Evolutionary conservation across 495 filamentous ascomycete species (phyloP).

Genomic region (Penicillium cinerascens): DNA sequence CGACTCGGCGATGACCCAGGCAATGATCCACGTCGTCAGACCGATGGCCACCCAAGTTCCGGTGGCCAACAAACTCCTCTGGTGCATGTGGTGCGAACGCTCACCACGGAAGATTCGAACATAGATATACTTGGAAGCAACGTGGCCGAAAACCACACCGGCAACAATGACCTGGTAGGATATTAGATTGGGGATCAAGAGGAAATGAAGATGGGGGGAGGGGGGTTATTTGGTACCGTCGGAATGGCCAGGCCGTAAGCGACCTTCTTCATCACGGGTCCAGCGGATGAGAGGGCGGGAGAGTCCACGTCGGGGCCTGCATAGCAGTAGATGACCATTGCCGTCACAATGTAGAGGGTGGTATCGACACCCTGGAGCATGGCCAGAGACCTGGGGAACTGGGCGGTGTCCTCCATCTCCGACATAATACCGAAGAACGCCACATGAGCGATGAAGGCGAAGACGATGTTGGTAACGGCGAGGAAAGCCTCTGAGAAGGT

Average conservation of each 20-base stretch:
- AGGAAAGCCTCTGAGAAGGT: slow-evolving; percentile 42
- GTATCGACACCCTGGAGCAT: slow-evolving; percentile 60
- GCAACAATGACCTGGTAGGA: slow-evolving; percentile 49
- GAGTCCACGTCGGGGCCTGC: slow-evolving; percentile 62
- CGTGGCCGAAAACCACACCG: slow-evolving; percentile 65
- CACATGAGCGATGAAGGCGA: slow-evolving; percentile 65
- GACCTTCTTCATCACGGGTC: slow-evolving; percentile 59
- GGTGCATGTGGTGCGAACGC: slow-evolving; percentile 51
- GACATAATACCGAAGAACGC: slow-evolving; percentile 72
- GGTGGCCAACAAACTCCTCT: slow-evolving; percentile 42
- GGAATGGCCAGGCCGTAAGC: slow-evolving; percentile 74
- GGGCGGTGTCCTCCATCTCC: slow-evolving; percentile 64
- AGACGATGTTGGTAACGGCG: slow-evolving; percentile 69
- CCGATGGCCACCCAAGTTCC: slow-evolving; percentile 57
- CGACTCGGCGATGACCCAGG: slow-evolving; percentile 66
- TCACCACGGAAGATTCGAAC: slow-evolving; percentile 54
- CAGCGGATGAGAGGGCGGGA: slow-evolving; percentile 66
- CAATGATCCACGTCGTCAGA: slow-evolving; percentile 53
- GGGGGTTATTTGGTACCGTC: slow-evolving; percentile 31
- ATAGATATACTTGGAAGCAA: slow-evolving; percentile 59
- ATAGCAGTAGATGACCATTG: slow-evolving; percentile 66
- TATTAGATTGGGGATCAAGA: not conserved
- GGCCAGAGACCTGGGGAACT: slow-evolving; percentile 61
- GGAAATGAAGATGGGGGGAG: not conserved
- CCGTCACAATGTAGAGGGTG: slow-evolving; percentile 62